A percentile compares a stretch with the other conserved stretches of the same genome.
Evolutionary conservation across 2,329 filamentous ascomycete species (phyloP).

Genomic region (Pseudogymnoascus sp.): DNA sequence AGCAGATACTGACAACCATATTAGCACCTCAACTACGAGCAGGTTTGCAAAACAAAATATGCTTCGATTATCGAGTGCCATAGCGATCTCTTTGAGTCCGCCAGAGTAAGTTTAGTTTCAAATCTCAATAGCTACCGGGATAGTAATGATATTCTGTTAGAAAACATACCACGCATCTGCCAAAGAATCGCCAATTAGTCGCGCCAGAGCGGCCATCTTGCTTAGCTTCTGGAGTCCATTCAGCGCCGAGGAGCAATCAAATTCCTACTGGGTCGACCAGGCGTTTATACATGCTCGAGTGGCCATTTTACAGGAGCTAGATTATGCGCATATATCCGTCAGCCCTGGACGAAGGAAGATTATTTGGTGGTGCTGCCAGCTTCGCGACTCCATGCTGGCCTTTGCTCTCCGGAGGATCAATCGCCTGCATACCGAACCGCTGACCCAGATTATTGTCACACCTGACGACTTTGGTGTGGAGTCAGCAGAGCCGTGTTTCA

Average conservation of each 20-base stretch:
- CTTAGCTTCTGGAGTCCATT: constrained; percentile 11
- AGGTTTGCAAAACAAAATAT: constrained; percentile 10
- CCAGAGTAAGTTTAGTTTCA: constrained; percentile 5
- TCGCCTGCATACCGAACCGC: background rate
- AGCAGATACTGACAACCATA: background rate
- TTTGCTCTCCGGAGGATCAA: constrained; percentile 9
- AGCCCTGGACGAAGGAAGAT: constrained; percentile 5
- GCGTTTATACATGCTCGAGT: constrained; percentile 8
- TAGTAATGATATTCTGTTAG: background rate
- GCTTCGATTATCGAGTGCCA: constrained; percentile 10
- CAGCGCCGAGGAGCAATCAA: constrained; percentile 10
- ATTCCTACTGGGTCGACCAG: constrained; percentile 11
- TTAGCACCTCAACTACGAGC: constrained; percentile 10
- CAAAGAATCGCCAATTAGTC: constrained; percentile 9
- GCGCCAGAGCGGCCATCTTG: constrained; percentile 9
- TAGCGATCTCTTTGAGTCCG: constrained; percentile 1
- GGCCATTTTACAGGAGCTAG: constrained; percentile 3
- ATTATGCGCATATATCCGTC: background rate
- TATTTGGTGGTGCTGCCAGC: constrained; percentile 10
- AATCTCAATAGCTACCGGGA: background rate
- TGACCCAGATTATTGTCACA: background rate
- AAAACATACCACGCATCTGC: constrained; percentile 8
- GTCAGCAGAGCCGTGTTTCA: background rate
- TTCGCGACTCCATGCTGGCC: constrained; percentile 9
- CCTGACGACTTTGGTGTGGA: constrained; percentile 8